A percentile compares a stretch with the other conserved stretches of the same genome.
Evolutionary conservation across 805 yeast genomes (phyloP).

Genomic region (Pichia cephalocereana): DNA sequence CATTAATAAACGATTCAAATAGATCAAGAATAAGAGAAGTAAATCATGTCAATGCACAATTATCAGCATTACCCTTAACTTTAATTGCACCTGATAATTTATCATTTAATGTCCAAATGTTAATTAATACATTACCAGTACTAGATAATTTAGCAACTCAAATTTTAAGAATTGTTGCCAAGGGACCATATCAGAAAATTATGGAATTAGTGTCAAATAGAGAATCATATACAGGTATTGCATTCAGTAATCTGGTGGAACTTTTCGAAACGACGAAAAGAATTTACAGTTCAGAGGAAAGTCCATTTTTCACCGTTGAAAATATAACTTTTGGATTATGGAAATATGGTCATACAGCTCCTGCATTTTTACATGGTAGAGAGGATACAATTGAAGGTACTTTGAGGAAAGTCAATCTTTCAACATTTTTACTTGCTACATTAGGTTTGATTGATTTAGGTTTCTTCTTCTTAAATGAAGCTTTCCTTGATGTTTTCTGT

Average conservation of each 20-base stretch:
- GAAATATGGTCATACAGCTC: constrained; percentile 54
- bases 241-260: constrained; percentile 58
- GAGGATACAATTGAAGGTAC: constrained; percentile 57
- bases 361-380: constrained; percentile 46
- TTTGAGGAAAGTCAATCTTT: constrained; percentile 74
- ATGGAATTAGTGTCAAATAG: constrained; percentile 58
- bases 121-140: constrained; percentile 62
- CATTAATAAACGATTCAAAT: constrained; percentile 15
- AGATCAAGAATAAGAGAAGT: constrained; percentile 12
- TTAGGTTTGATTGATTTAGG: constrained; percentile 82
- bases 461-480: constrained; percentile 74
- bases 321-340: constrained; percentile 66
- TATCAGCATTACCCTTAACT: constrained; percentile 53
- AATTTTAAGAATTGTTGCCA: constrained; percentile 59
- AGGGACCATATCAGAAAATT: constrained; percentile 68
- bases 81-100: constrained; percentile 46
- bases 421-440: constrained; percentile 82
- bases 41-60: constrained; percentile 34
- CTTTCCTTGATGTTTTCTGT: constrained; percentile 80
- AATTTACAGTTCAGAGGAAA: constrained; percentile 55
- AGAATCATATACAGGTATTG: constrained; percentile 56
- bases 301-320: constrained; percentile 62
- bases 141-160: constrained; percentile 80
- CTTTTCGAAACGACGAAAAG: constrained; percentile 70
- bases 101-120: constrained; percentile 54